Evolutionary conservation across 345 rosid genomes (phyloP), one percentile per base, ranked within the genome.

Genomic region (Brassica incana): DNA sequence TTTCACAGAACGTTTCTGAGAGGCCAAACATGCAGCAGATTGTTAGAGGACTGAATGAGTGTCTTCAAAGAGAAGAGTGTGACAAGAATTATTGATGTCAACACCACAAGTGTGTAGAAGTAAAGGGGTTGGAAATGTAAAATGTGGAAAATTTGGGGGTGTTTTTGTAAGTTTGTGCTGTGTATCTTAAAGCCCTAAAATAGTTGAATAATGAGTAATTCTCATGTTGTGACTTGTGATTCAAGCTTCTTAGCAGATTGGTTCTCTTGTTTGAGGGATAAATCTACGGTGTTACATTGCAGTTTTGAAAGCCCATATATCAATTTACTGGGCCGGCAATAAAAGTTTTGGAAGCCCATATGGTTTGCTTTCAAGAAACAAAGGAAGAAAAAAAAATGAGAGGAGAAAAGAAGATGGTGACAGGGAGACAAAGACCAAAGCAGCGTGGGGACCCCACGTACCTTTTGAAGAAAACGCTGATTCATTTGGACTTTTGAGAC

Each of bases 401-500:
- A 56, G 40, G 79, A 50, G 38, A 61, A n/a, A 66, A 36, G 33
- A 27, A n/a, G 38, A 76, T 2, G 7, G 56, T 25, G 70, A 74
- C 38, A 50, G 35, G 80, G 43, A 35, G 87, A 69, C 81, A 84
- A 74, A 77, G 20, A 72, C 74, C 76, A 76, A 64, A 86, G 77
- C 77, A 88, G 88, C 48, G 91, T 90, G 83, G 91, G 87, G 23
- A 12, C 4, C 81, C 87, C 60, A 58, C 48, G 32, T 25, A 68
- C 75, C 79, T 87, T 69, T 73, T 7, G 36, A 73, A 73, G 64
- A 76, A 16, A 52, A 43, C 77, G 68, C 68, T 56, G 67, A 30
- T 74, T 69, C 76, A 67, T 60, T 78, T 43, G 82, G 91, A 88
- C 94, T 88, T 88, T 88, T 81, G 74, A 74, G 70, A 14, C 78